phyloP scores from a whole-genome alignment of 1,284 basidiomycete species.

The Ceratobasidium sp. region DNA sequence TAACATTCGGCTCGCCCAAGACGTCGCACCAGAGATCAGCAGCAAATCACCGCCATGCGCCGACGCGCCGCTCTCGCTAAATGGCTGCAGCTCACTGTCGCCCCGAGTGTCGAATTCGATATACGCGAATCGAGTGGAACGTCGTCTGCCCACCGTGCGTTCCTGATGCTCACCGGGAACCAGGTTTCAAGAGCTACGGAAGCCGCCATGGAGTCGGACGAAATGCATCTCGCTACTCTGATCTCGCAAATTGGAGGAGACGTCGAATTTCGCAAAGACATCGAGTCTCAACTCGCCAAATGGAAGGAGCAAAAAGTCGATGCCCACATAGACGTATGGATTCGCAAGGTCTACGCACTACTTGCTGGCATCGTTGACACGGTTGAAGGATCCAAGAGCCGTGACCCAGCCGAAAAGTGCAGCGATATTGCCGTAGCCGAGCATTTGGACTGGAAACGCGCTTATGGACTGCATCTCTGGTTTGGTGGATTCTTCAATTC shows the following conservation, averaged over 20 bases:
- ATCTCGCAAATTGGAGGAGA: slow-evolving; percentile 89
- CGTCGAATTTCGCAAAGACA: slow-evolving; percentile 73
- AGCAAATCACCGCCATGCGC: slow-evolving; percentile 67
- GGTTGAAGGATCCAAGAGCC: slow-evolving; percentile 61
- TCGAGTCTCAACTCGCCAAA: slow-evolving; percentile 78
- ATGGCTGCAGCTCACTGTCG: slow-evolving; percentile 84
- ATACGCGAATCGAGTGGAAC: slow-evolving; percentile 60
- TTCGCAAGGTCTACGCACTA: slow-evolving; percentile 84
- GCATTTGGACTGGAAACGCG: slow-evolving; percentile 93
- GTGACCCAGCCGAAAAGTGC: slow-evolving; percentile 63
- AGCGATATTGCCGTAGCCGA: slow-evolving; percentile 74
- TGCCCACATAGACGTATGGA: slow-evolving; percentile 69
- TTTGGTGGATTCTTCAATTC: slow-evolving; percentile 79
- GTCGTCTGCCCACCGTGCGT: slow-evolving; percentile 55
- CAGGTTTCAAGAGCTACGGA: slow-evolving; percentile 86
- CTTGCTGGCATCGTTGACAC: slow-evolving; percentile 80
- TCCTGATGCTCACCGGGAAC: slow-evolving; percentile 84
- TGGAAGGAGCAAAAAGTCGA: slow-evolving; percentile 86
- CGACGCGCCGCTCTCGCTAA: slow-evolving; percentile 83
- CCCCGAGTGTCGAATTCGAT: slow-evolving; percentile 75
- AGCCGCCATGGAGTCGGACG: slow-evolving; percentile 75
- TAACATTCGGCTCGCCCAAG: slow-evolving; percentile 68
- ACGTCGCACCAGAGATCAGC: slow-evolving; percentile 63
- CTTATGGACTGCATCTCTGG: slow-evolving; percentile 92
- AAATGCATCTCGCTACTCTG: slow-evolving; percentile 89